Evolutionary conservation across 495 filamentous ascomycete species (phyloP).

Genomic region (Tuber indicum): DNA sequence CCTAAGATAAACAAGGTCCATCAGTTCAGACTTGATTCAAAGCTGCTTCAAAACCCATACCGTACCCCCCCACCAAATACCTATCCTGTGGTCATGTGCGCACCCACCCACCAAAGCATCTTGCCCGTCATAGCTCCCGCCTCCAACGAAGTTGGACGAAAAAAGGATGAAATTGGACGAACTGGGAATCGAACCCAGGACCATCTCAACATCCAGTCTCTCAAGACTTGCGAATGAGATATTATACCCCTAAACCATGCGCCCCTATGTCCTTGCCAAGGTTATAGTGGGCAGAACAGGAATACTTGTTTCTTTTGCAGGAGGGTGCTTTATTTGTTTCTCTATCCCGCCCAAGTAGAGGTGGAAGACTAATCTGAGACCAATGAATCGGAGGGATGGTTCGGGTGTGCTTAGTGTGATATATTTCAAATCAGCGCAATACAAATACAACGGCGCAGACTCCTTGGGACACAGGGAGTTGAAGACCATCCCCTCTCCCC

Average conservation of each 20-base stretch:
- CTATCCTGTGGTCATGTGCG: not conserved
- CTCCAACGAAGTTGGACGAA: not conserved
- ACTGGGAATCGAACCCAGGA: constrained; percentile 3
- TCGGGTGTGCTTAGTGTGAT: too few relatives aligned
- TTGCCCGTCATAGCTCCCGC: not conserved
- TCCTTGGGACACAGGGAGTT: too few relatives aligned
- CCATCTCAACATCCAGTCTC: not conserved
- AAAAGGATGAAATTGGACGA: not conserved
- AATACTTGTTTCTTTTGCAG: not conserved
- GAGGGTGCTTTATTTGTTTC: not conserved
- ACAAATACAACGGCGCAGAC: too few relatives aligned
- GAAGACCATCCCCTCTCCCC: too few relatives aligned
- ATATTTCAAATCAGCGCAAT: too few relatives aligned
- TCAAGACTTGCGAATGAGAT: not conserved
- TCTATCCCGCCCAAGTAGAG: not conserved
- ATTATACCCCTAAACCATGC: constrained; percentile 2
- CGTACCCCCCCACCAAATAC: not conserved
- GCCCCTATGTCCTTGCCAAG: not conserved
- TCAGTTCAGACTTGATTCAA: too few relatives aligned
- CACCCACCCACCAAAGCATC: not conserved
- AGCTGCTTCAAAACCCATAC: not conserved
- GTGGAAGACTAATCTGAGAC: too few relatives aligned
- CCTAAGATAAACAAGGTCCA: not conserved
- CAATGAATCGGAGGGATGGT: too few relatives aligned
- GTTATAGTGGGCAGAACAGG: not conserved